Conservation (phyloP, 306 rosid genomes). For the Aeschynomene evenia region DNA sequence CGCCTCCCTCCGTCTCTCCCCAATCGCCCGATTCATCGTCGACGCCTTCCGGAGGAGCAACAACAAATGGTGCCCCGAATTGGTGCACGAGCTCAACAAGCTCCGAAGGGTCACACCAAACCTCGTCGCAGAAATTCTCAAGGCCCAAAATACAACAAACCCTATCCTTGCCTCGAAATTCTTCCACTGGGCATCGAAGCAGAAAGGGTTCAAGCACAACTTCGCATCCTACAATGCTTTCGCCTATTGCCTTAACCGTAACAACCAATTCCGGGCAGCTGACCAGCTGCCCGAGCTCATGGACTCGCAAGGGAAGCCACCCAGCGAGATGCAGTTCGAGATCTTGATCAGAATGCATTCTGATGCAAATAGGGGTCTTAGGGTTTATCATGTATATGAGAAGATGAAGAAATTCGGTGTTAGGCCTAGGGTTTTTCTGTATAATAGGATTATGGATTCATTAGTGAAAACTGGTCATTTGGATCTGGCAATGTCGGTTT, state of each 20-base stretch:
- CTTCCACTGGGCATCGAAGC: slow-evolving; percentile 79
- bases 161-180: slow-evolving; percentile 61
- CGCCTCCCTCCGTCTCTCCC: slow-evolving; percentile 55
- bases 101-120: slow-evolving; percentile 74
- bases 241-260: slow-evolving; percentile 68
- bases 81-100: slow-evolving; percentile 65
- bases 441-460: slow-evolving; percentile 74
- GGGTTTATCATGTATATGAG: slow-evolving; percentile 64
- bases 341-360: slow-evolving; percentile 74
- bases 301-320: slow-evolving; percentile 79
- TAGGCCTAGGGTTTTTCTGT: slow-evolving; percentile 72
- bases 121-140: slow-evolving; percentile 77
- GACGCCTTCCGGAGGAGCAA: slow-evolving; percentile 64
- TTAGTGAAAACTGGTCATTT: slow-evolving; percentile 55
- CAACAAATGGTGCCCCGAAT: slow-evolving; percentile 56
- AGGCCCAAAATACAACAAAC: slow-evolving; percentile 38
- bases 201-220: slow-evolving; percentile 67
- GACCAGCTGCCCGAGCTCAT: slow-evolving; percentile 76
- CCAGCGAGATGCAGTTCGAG: slow-evolving; percentile 87
- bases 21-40: slow-evolving; percentile 64
- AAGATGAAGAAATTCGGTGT: slow-evolving; percentile 80
- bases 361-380: slow-evolving; percentile 69
- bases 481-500: slow-evolving; percentile 69
- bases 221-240: slow-evolving; percentile 74
- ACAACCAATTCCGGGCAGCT: slow-evolving; percentile 50